These are phyloP conservation scores for Mortierella sp. DNA, from an alignment of 371 early-diverging fungal genomes.

Conservation along the genomic window DNA sequence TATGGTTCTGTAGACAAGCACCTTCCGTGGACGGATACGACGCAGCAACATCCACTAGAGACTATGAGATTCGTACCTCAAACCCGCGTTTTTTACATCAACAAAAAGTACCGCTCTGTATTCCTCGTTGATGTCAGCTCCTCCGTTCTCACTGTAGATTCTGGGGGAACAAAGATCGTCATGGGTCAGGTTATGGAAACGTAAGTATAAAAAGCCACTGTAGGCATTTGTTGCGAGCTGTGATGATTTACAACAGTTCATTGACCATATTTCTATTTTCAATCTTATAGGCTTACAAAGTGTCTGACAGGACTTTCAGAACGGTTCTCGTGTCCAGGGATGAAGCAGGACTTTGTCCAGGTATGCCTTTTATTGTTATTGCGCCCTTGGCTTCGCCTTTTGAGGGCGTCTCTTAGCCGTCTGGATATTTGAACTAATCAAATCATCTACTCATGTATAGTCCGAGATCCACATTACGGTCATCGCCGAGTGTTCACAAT, in stretches of 20 bases:
- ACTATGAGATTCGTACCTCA: conserved; percentile 71
- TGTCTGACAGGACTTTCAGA: conserved; percentile 52
- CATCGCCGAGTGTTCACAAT: conserved; percentile 81
- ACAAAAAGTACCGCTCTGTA: conserved; percentile 72
- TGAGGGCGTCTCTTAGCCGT: neutral
- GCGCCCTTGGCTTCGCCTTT: neutral
- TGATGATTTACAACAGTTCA: neutral
- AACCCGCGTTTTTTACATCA: conserved; percentile 72
- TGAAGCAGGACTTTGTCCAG: conserved; percentile 44
- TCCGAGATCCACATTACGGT: conserved; percentile 80
- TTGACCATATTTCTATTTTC: neutral
- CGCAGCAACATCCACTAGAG: conserved; percentile 28
- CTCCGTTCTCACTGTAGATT: conserved; percentile 78
- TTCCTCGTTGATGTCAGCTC: conserved; percentile 81
- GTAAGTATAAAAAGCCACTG: conserved; percentile 54
- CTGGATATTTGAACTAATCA: neutral
- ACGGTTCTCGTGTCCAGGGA: conserved; percentile 47
- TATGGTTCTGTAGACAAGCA: conserved; percentile 57
- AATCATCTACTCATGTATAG: conserved; percentile 35
- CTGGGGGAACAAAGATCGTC: conserved; percentile 64
- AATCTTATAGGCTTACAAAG: conserved; percentile 39
- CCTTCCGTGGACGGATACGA: conserved; percentile 51
- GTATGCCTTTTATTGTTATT: conserved; percentile 15
- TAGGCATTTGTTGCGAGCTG: too few relatives aligned
- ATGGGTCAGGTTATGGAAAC: conserved; percentile 66